Base-by-base conservation (phyloP, 345 rosid genomes). In the Trapa incisa region DNA sequence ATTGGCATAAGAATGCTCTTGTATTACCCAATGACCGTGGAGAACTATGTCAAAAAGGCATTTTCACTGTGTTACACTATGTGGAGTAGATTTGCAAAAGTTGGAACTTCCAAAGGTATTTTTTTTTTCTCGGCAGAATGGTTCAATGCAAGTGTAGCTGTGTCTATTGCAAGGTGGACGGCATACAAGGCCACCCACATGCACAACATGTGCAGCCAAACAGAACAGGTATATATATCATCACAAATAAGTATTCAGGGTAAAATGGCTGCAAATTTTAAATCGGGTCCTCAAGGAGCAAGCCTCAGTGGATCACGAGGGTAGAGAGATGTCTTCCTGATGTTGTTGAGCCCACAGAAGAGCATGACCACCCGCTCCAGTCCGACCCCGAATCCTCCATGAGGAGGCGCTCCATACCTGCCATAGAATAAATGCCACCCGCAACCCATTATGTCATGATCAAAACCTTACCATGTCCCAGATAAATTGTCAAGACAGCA, bases 341-440 rank as follows among this genome's bases (percentile, higher is more conserved):
- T 88, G 81, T 90, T 87, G 37, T 89, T 86, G 64, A 87, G 81
- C 6, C 83, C 95, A 33, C 86, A 88, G 72, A 87, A 93, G 13
- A 90, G 84, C 97, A 93, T 93, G 6, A 93, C 91, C 60, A 90
- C 92, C 7, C 92, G 84, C 76, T 93, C 97, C 74, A 91, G 64
- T 29, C 96, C 97, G 17, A 79, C 91, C 54, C 97, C 92, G 38
- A 93, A 91, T 6, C 97, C 96, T n/a, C 95, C 98, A 37, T 90
- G 98, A 0, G 88, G 96, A 47, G 98, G 87, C 2, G 86, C 90
- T 45, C 97, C 97, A 54, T 84, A 88, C 76, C 93, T 92, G 80
- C 53, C 64, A 56, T 45, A 58, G 32, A 22, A 71, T 33, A 56
- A 67, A 71, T 50, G 47, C 14, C 61, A 0, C 11, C 0, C 6